Percentiles rank a stretch among this genome's conserved stretches.
These are phyloP conservation scores for Paecilomyces niveus DNA, from an alignment of 2,329 filamentous ascomycete genomes.

Conservation along the genomic window DNA sequence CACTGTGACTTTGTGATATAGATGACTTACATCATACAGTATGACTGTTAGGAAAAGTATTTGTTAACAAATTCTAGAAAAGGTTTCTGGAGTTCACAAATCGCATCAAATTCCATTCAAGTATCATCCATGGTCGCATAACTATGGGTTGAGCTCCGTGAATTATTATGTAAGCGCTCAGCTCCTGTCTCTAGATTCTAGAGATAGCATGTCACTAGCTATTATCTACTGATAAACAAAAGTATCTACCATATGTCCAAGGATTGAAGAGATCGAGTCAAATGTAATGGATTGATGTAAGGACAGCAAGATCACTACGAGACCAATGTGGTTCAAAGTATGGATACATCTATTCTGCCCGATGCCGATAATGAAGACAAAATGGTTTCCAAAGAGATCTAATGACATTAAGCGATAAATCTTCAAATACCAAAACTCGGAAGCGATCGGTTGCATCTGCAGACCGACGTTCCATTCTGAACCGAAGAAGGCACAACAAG, in stretches of 20 bases:
- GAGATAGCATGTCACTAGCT: too few relatives aligned
- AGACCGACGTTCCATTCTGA: background rate
- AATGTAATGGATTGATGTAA: background rate
- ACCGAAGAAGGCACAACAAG: background rate
- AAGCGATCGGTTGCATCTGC: background rate
- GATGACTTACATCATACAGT: too few relatives aligned
- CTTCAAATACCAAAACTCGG: constrained; percentile 1
- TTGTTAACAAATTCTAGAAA: too few relatives aligned
- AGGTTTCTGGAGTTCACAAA: too few relatives aligned
- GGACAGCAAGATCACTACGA: background rate
- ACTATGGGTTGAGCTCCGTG: too few relatives aligned
- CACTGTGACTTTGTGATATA: too few relatives aligned
- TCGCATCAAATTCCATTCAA: too few relatives aligned
- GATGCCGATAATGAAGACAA: constrained; percentile 8
- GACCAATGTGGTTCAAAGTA: constrained; percentile 11
- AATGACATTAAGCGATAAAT: constrained; percentile 5
- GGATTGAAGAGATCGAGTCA: background rate
- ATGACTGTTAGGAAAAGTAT: too few relatives aligned
- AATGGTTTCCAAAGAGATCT: constrained; percentile 1
- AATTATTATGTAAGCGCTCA: too few relatives aligned
- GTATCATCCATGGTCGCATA: too few relatives aligned
- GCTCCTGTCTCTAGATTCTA: too few relatives aligned
- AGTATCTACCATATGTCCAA: background rate
- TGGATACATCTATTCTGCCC: constrained; percentile 30
- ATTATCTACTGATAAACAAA: too few relatives aligned